Percentiles rank a stretch among this genome's conserved stretches.
phyloP scores from a whole-genome alignment of 1,284 basidiomycete species.

The Baeospora myosura region DNA sequence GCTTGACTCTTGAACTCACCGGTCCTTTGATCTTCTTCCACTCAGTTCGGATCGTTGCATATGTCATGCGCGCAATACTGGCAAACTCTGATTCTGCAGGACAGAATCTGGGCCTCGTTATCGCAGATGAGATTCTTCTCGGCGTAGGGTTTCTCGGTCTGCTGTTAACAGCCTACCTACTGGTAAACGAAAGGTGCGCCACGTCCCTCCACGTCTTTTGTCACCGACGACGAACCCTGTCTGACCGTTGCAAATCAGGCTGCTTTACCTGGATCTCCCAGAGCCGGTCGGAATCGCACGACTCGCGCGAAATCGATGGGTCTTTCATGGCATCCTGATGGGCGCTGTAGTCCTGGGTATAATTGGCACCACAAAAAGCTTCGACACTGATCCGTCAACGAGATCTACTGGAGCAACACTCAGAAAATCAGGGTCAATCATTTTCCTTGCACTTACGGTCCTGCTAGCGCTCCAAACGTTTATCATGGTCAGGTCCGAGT shows the following conservation, averaged over 20 bases:
- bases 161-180: conserved; percentile 17
- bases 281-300: conserved; percentile 15
- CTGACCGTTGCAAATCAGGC: no score
- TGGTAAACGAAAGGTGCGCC: conserved; percentile 17
- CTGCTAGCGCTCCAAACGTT: conserved; percentile 12
- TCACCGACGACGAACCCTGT: no score
- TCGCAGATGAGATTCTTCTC: conserved; percentile 12
- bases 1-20: no score
- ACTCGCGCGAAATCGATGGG: conserved; percentile 19
- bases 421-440: conserved; percentile 10
- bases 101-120: conserved; percentile 10
- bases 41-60: conserved; percentile 15
- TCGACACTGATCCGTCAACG: conserved; percentile 9
- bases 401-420: conserved; percentile 4
- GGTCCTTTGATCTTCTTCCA: no score
- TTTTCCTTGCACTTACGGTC: conserved; percentile 13
- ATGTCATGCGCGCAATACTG: conserved; percentile 12
- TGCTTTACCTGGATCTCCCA: conserved; percentile 6
- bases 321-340: conserved; percentile 19
- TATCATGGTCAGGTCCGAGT: conserved; percentile 3
- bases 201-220: neutral
- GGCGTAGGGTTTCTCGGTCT: conserved; percentile 22
- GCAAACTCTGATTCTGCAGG: conserved; percentile 9
- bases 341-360: conserved; percentile 25
- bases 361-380: conserved; percentile 27